phyloP scores from a whole-genome alignment of 352 stramenopile genomes.

The Phytopythium montanum region DNA sequence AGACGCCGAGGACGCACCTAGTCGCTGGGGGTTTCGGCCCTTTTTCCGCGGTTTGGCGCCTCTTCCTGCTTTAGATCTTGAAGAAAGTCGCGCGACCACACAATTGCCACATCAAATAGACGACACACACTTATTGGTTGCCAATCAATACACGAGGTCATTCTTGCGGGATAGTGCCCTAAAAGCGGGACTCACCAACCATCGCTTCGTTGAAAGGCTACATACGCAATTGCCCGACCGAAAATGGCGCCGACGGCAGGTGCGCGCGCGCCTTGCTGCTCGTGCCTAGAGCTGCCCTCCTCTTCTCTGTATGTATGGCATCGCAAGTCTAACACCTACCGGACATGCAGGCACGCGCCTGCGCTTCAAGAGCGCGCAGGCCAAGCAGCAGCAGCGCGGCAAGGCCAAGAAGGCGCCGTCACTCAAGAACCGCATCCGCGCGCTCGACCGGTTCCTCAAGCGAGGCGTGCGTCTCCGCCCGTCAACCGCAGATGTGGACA shows the following conservation, averaged over 20 bases:
- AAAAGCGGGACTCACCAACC: constrained; percentile 12
- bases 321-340: background rate
- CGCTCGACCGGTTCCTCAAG: constrained; percentile 75
- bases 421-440: constrained; percentile 82
- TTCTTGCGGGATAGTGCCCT: background rate
- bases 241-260: constrained; percentile 54
- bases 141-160: background rate
- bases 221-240: background rate
- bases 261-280: background rate
- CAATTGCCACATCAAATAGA: background rate
- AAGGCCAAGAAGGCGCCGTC: constrained; percentile 68
- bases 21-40: background rate
- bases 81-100: background rate
- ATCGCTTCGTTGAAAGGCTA: background rate
- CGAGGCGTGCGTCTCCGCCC: constrained; percentile 34
- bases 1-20: background rate
- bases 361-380: constrained; percentile 57
- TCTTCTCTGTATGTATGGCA: background rate
- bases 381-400: constrained; percentile 40
- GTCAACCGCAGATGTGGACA: background rate
- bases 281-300: background rate
- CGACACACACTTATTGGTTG: no score
- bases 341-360: constrained; percentile 51
- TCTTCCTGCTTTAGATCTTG: constrained; percentile 4
- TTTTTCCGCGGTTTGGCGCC: constrained; percentile 9